Evolutionary conservation across 495 filamentous ascomycete genomes (phyloP).

Genomic region (Arthonia radiata): DNA sequence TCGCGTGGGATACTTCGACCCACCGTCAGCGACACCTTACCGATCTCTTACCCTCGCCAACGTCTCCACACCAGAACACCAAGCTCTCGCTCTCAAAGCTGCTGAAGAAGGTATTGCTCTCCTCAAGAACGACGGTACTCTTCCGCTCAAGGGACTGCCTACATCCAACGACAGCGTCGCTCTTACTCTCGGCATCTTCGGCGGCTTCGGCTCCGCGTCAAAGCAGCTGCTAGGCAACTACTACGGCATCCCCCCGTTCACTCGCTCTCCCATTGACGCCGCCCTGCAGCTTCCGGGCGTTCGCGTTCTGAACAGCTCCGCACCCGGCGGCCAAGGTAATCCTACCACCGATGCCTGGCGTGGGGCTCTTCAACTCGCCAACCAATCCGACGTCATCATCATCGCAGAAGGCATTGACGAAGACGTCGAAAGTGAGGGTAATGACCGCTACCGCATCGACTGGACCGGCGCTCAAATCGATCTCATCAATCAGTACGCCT

Average conservation of each 20-base stretch:
- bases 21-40: slow-evolving; percentile 18
- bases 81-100: slow-evolving; percentile 30
- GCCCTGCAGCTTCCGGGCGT: slow-evolving; percentile 15
- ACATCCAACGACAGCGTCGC: too few species aligned
- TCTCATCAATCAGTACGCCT: slow-evolving; percentile 24
- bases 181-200: slow-evolving; percentile 29
- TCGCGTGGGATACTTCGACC: slow-evolving; percentile 34
- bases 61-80: slow-evolving; percentile 24
- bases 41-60: slow-evolving; percentile 25
- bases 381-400: slow-evolving; percentile 27
- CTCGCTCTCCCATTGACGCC: slow-evolving; percentile 25
- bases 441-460: slow-evolving; percentile 27
- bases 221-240: slow-evolving; percentile 38
- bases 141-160: too few species aligned
- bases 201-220: slow-evolving; percentile 33
- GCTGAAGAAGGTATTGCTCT: slow-evolving; percentile 33
- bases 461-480: slow-evolving; percentile 33
- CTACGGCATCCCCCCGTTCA: slow-evolving; percentile 27
- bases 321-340: slow-evolving; percentile 17
- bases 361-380: slow-evolving; percentile 21
- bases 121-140: slow-evolving; percentile 32
- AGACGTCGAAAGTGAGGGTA: slow-evolving; percentile 26
- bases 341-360: slow-evolving; percentile 13
- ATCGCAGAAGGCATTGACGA: slow-evolving; percentile 34
- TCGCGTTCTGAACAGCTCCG: slow-evolving; percentile 15